These are phyloP conservation scores for Labyrinthula sp. DNA, from an alignment of 352 stramenopile species.

Conservation along the genomic window DNA sequence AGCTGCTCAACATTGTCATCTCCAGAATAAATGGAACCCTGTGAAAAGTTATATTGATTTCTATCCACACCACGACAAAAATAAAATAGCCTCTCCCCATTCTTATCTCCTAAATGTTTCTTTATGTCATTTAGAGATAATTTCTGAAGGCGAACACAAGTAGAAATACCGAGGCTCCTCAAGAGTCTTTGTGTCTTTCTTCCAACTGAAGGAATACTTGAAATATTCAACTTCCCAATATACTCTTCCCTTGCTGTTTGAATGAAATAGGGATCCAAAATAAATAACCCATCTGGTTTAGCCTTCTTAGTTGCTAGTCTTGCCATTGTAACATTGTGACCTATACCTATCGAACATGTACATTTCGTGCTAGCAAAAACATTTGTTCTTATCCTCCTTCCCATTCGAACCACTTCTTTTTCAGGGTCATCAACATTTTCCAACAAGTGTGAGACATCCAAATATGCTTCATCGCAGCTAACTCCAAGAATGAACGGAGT, in stretches of 20 bases:
- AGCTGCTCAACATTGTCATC: constrained; percentile 40
- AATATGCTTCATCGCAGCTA: constrained; percentile 79
- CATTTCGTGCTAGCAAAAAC: constrained; percentile 61
- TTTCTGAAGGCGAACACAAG: constrained; percentile 43
- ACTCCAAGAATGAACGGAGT: constrained; percentile 69
- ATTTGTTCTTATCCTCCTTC: constrained; percentile 34
- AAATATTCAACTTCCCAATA: constrained; percentile 46
- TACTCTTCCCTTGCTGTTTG: constrained; percentile 37
- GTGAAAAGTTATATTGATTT: not conserved
- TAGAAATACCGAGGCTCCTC: constrained; percentile 43
- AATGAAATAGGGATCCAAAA: constrained; percentile 31
- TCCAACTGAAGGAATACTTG: constrained; percentile 54
- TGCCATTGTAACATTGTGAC: constrained; percentile 70
- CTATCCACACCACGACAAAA: constrained; percentile 51
- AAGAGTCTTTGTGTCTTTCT: constrained; percentile 35
- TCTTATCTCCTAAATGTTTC: constrained; percentile 44
- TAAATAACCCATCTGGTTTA: constrained; percentile 68
- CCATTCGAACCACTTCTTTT: constrained; percentile 16
- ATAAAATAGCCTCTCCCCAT: constrained; percentile 47
- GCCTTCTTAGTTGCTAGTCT: constrained; percentile 71
- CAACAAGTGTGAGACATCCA: constrained; percentile 49
- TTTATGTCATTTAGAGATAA: constrained; percentile 43
- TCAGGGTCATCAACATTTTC: constrained; percentile 40
- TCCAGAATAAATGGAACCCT: no score
- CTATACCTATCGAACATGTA: constrained; percentile 68